These are phyloP conservation scores for Corchorus capsularis DNA, from an alignment of 345 rosid species.

Conservation along the genomic window DNA sequence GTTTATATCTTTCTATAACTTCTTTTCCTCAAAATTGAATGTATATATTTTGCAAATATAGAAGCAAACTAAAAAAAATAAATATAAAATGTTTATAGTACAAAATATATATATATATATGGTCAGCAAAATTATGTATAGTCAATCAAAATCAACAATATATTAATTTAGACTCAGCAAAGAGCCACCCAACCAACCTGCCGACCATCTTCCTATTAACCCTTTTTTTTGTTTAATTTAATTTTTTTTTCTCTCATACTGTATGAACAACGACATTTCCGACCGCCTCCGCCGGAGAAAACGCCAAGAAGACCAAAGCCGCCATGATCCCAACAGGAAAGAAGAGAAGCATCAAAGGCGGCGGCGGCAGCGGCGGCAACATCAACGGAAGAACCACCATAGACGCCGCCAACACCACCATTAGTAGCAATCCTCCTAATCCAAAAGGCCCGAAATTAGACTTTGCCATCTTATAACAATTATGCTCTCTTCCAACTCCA, in stretches of 20 bases:
- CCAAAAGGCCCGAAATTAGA: constrained; percentile 25
- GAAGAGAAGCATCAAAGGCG: constrained; percentile 53
- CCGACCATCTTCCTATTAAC: constrained; percentile 7
- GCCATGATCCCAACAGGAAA: constrained; percentile 71
- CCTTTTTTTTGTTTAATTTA: neutral
- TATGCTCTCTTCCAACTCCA: neutral
- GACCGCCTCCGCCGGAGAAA: constrained; percentile 43
- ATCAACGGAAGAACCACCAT: constrained; percentile 61
- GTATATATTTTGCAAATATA: neutral
- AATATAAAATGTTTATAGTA: neutral
- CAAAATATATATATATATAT: too few species aligned
- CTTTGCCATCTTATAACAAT: constrained; percentile 25
- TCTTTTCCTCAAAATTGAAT: neutral
- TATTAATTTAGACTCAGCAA: neutral
- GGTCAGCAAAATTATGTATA: neutral
- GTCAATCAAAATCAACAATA: neutral
- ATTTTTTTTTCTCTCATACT: neutral
- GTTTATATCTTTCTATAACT: neutral
- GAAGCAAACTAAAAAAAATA: neutral
- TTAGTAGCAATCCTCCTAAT: constrained; percentile 31
- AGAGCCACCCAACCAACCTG: neutral
- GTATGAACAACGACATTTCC: constrained; percentile 18
- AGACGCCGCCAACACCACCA: constrained; percentile 44
- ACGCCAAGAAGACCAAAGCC: constrained; percentile 62
- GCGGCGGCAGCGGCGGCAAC: constrained; percentile 74